Evolutionary conservation across 2,329 filamentous ascomycete genomes (phyloP).

Genomic region (Penicillium concentricum): DNA sequence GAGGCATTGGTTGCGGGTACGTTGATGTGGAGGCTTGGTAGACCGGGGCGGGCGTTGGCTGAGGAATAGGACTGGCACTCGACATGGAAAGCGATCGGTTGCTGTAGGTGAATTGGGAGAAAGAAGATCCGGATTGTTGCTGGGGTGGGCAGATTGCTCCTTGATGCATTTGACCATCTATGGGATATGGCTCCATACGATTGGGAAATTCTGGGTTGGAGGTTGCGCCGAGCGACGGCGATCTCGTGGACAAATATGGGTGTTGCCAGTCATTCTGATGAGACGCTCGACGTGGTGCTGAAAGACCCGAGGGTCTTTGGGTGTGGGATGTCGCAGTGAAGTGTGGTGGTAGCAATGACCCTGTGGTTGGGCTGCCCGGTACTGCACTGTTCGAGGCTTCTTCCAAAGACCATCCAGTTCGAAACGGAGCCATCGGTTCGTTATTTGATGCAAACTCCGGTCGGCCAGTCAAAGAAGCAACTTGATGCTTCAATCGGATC

Average conservation of each 20-base stretch:
- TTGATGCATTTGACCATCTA: slow-evolving; percentile 17
- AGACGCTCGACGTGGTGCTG: slow-evolving; percentile 27
- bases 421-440: slow-evolving; percentile 11
- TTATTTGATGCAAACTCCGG: slow-evolving; percentile 19
- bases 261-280: slow-evolving; percentile 30
- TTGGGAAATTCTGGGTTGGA: slow-evolving; percentile 29
- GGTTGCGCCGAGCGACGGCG: slow-evolving; percentile 28
- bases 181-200: slow-evolving; percentile 25
- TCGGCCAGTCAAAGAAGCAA: slow-evolving; percentile 35
- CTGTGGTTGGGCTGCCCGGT: slow-evolving; percentile 12
- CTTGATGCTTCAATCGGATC: slow-evolving; percentile 50
- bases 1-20: slow-evolving; percentile 4
- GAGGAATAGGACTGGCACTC: slow-evolving; percentile 4
- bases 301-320: slow-evolving; percentile 24
- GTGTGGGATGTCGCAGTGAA: slow-evolving; percentile 21
- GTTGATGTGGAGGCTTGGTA: slow-evolving; percentile 12
- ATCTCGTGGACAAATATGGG: slow-evolving; percentile 26
- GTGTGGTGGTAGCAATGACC: slow-evolving; percentile 25
- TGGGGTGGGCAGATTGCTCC: slow-evolving; percentile 12
- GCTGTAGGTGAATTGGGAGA: slow-evolving; percentile 20
- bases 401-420: slow-evolving; percentile 19
- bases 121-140: slow-evolving; percentile 19
- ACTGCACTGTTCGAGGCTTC: slow-evolving; percentile 16
- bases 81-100: slow-evolving; percentile 20
- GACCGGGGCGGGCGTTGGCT: background rate